phyloP scores from a whole-genome alignment of 2,329 filamentous ascomycete genomes.

The Aureobasidium namibiae region DNA sequence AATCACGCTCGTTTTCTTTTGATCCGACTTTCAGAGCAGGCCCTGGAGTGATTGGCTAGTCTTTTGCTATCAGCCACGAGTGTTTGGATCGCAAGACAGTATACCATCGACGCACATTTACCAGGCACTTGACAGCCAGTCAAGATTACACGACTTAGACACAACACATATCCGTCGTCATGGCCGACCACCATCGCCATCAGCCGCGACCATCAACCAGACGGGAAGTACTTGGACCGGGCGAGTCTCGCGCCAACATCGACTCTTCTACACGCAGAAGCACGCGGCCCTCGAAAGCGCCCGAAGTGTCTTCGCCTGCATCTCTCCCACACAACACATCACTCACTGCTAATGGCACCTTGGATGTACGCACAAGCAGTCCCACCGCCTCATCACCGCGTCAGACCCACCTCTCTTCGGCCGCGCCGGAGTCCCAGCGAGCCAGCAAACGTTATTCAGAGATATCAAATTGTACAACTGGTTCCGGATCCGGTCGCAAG shows the following conservation, averaged over 20 bases:
- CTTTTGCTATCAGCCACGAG: background rate
- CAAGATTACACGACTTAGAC: background rate
- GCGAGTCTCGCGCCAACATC: conserved; percentile 17
- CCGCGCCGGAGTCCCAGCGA: conserved; percentile 36
- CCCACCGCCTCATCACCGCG: conserved; percentile 11
- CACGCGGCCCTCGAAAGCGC: conserved; percentile 15
- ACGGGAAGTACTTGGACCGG: conserved; percentile 16
- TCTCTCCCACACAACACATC: conserved; percentile 36
- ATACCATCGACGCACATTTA: background rate
- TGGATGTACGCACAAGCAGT: conserved; percentile 31
- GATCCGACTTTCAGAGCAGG: background rate
- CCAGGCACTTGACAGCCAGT: background rate
- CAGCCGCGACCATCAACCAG: conserved; percentile 5
- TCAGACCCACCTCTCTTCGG: conserved; percentile 39
- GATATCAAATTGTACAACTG: conserved; percentile 47
- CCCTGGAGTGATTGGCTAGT: background rate
- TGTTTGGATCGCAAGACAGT: background rate
- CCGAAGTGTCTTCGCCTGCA: conserved; percentile 15
- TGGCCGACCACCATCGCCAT: conserved; percentile 6
- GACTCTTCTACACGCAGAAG: conserved; percentile 9
- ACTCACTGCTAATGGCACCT: conserved; percentile 34
- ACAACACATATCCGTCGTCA: background rate
- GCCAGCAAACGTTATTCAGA: conserved; percentile 45
- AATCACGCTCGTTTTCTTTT: conserved; percentile 7
- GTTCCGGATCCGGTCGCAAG: conserved; percentile 47